A percentile compares a stretch with the other conserved stretches of the same genome.
phyloP scores from a whole-genome alignment of 2,329 filamentous ascomycete species.

The Aspergillus sp. region DNA sequence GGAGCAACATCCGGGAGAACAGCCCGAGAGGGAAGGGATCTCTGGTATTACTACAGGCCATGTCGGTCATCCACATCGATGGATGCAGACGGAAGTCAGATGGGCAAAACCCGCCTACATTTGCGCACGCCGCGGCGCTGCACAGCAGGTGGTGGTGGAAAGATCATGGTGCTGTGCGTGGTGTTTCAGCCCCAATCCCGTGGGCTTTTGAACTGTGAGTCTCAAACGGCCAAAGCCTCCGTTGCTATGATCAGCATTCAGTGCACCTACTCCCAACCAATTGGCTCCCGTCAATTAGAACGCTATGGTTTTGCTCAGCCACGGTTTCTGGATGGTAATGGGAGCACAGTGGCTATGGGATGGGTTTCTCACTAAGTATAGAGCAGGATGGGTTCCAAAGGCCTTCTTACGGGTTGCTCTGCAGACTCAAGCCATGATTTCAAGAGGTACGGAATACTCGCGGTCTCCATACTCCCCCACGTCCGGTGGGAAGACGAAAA shows the following conservation, averaged over 20 bases:
- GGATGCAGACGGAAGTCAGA: not conserved
- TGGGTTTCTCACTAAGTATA: conserved; percentile 7
- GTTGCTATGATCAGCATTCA: not conserved
- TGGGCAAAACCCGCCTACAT: not conserved
- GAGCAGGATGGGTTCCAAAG: not conserved
- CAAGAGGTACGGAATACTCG: not conserved
- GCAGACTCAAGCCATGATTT: not conserved
- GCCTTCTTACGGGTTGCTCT: not conserved
- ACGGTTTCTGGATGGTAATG: not conserved
- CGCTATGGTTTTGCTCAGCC: conserved; percentile 9
- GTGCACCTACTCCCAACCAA: not conserved
- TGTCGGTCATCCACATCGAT: not conserved
- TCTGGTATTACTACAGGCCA: not conserved
- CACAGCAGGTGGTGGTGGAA: not conserved
- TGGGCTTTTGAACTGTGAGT: not conserved
- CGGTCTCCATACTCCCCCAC: not conserved
- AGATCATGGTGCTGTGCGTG: not conserved
- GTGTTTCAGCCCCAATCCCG: conserved; percentile 2
- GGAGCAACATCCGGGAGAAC: not conserved
- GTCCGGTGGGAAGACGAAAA: not conserved
- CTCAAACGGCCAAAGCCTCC: not conserved
- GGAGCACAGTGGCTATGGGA: conserved; percentile 3
- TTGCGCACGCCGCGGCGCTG: no score
- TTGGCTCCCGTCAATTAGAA: not conserved
- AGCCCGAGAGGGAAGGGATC: not conserved